Evolutionary conservation across 805 yeast genomes (phyloP).

Genomic region (Barnettozyma sp.): DNA sequence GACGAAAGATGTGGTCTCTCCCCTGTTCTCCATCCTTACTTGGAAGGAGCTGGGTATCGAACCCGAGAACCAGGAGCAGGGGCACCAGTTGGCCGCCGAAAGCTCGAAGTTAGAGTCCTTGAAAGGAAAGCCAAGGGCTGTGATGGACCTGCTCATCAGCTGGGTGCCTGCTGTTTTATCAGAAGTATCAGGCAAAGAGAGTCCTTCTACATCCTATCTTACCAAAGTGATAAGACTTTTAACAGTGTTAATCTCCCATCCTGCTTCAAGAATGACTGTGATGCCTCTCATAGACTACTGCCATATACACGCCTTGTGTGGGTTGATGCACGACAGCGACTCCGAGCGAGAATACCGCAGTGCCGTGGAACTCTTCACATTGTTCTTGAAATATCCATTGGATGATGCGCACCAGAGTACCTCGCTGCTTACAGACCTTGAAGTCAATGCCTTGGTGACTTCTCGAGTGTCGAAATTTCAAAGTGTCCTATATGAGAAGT

Average conservation of each 20-base stretch:
- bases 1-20: constrained; percentile 9
- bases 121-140: constrained; percentile 8
- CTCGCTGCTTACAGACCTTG: constrained; percentile 16
- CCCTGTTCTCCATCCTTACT: constrained; percentile 16
- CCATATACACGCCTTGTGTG: constrained; percentile 6
- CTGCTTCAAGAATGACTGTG: constrained; percentile 35
- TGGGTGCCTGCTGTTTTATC: constrained; percentile 4
- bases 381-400: constrained; percentile 33
- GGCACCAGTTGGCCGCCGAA: constrained; percentile 4
- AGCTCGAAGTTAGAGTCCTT: background rate
- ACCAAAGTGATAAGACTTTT: constrained; percentile 22
- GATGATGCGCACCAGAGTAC: too few relatives aligned
- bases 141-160: constrained; percentile 1
- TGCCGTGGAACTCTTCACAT: constrained; percentile 15
- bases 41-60: too few relatives aligned
- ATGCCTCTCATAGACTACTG: constrained; percentile 27
- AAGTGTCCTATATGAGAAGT: constrained; percentile 15
- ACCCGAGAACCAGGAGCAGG: constrained; percentile 2
- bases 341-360: background rate
- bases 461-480: constrained; percentile 21
- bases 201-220: background rate
- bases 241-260: constrained; percentile 29
- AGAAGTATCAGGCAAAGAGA: background rate
- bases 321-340: background rate
- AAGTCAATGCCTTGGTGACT: constrained; percentile 10